Percentiles rank a stretch among this genome's conserved stretches.
These are phyloP conservation scores for Nectriaceae sp. DNA, from an alignment of 2,329 filamentous ascomycete species.

Conservation along the genomic window DNA sequence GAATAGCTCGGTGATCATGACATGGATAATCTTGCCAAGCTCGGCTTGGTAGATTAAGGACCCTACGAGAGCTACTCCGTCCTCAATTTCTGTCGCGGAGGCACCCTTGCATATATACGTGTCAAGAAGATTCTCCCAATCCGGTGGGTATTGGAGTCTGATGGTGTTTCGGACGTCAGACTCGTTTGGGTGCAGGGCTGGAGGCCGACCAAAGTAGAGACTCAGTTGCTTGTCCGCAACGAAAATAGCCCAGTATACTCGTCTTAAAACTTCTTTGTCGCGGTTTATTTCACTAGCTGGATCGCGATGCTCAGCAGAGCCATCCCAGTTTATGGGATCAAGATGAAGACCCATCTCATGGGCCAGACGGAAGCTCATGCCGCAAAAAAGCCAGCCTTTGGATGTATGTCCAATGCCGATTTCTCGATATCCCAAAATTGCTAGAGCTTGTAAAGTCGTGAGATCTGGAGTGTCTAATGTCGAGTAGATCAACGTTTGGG, in stretches of 20 bases:
- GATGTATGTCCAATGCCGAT: constrained; percentile 49
- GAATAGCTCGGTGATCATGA: constrained; percentile 52
- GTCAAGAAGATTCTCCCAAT: constrained; percentile 49
- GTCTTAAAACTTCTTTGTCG: constrained; percentile 49
- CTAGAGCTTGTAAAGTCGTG: constrained; percentile 47
- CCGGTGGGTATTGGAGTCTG: constrained; percentile 49
- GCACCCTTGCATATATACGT: constrained; percentile 47
- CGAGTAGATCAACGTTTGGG: constrained; percentile 45
- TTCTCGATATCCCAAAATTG: constrained; percentile 47
- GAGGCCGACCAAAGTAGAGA: constrained; percentile 52
- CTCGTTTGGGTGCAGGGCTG: constrained; percentile 50
- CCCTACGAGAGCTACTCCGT: constrained; percentile 45
- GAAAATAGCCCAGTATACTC: constrained; percentile 54
- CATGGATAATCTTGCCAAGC: constrained; percentile 50
- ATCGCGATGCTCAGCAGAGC: constrained; percentile 38
- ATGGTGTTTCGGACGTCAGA: constrained; percentile 52
- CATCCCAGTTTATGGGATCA: constrained; percentile 52
- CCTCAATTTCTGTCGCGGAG: constrained; percentile 48
- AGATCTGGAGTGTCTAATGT: constrained; percentile 49
- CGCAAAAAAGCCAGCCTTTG: constrained; percentile 53
- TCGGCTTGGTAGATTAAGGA: constrained; percentile 50
- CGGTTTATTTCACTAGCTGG: constrained; percentile 19
- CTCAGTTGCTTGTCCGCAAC: constrained; percentile 53
- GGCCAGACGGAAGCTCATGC: constrained; percentile 52
- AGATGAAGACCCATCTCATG: constrained; percentile 56